These are phyloP conservation scores for Alternaria rosae DNA, from an alignment of 2,329 filamentous ascomycete genomes.

Conservation along the genomic window DNA sequence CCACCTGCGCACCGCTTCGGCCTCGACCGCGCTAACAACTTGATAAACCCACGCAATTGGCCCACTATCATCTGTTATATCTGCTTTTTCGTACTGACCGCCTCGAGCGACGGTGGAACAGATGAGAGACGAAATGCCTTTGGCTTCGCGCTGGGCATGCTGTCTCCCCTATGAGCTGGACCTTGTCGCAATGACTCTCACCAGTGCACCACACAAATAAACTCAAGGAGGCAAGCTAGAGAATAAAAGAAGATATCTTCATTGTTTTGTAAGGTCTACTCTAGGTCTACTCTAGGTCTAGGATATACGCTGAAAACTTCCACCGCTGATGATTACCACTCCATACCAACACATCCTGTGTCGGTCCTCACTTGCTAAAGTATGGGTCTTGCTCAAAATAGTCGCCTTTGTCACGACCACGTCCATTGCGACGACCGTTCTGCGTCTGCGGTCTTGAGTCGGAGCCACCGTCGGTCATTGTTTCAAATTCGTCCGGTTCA, in stretches of 20 bases:
- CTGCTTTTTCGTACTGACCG: neutral
- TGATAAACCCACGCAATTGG: constrained; percentile 6
- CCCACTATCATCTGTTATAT: neutral
- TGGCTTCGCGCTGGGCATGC: neutral
- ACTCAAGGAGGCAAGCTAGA: neutral
- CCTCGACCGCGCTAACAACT: constrained; percentile 22
- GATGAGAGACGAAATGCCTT: neutral
- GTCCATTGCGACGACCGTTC: constrained; percentile 31
- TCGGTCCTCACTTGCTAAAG: constrained; percentile 29
- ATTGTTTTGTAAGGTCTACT: constrained; percentile 4
- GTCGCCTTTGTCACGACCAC: constrained; percentile 25
- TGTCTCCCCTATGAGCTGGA: neutral
- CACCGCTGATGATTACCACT: constrained; percentile 4
- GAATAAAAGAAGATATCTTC: neutral
- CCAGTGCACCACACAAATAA: neutral
- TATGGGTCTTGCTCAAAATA: constrained; percentile 44
- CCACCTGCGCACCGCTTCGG: too few relatives aligned
- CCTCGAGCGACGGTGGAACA: neutral
- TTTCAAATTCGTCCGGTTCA: constrained; percentile 69
- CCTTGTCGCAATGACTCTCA: neutral
- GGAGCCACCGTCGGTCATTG: constrained; percentile 58
- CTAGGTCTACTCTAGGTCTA: constrained; percentile 36
- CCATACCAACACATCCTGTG: neutral
- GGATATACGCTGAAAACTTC: constrained; percentile 18
- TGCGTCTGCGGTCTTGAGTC: constrained; percentile 33